phyloP scores from a whole-genome alignment of 2,329 filamentous ascomycete species.

The Calonectria henricotiae region DNA sequence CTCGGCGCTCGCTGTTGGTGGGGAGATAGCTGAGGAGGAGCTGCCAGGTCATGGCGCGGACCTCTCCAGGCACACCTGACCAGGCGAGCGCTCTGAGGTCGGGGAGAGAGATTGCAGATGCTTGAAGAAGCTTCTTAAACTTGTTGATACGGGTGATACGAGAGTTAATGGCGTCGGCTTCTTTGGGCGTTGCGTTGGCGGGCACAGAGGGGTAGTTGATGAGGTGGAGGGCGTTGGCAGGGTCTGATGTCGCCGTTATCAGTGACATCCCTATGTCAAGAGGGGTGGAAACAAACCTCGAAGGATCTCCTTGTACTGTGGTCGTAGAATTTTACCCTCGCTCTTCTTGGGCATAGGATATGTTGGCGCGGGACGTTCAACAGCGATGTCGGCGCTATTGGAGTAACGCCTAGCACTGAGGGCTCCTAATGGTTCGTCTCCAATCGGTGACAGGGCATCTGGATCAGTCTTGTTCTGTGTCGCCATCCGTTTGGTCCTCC shows the following conservation, averaged over 20 bases:
- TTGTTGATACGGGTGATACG: conserved; percentile 97
- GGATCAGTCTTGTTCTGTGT: conserved; percentile 58
- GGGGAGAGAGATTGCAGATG: conserved; percentile 88
- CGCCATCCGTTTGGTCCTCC: conserved; percentile 74
- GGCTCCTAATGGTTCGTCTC: conserved; percentile 60
- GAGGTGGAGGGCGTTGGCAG: conserved; percentile 94
- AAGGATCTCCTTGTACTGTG: conserved; percentile 97
- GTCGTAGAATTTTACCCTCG: conserved; percentile 95
- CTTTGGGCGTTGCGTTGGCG: conserved; percentile 83
- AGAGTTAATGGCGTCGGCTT: conserved; percentile 88
- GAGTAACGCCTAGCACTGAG: conserved; percentile 74
- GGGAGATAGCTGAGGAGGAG: conserved; percentile 94
- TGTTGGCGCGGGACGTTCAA: conserved; percentile 85
- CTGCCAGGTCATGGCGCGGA: conserved; percentile 99
- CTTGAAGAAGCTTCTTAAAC: conserved; percentile 95
- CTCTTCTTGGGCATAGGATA: conserved; percentile 92
- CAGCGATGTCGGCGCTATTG: conserved; percentile 94
- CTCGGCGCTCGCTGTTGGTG: conserved; percentile 94
- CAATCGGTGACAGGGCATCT: conserved; percentile 56
- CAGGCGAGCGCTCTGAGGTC: conserved; percentile 91
- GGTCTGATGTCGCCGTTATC: conserved; percentile 66
- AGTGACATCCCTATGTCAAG: not conserved
- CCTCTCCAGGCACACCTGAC: conserved; percentile 95
- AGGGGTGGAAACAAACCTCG: conserved; percentile 66
- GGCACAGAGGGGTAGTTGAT: conserved; percentile 89